Evolutionary conservation across 1,284 basidiomycete species (phyloP).

Genomic region (Ganoderma leucocontextum): DNA sequence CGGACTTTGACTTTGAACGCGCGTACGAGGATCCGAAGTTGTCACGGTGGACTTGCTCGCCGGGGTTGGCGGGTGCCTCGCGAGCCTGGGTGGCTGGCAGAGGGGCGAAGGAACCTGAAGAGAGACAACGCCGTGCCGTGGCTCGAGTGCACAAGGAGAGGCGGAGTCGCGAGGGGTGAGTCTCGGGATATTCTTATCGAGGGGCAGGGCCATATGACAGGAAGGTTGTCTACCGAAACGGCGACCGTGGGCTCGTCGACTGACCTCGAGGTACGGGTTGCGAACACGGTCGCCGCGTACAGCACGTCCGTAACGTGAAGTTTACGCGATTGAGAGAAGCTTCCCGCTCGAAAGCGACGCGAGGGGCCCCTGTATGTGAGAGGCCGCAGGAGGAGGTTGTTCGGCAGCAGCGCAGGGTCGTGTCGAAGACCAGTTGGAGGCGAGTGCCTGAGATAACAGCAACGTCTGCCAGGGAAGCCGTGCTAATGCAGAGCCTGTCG

Average conservation of each 20-base stretch:
- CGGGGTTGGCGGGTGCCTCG: neutral
- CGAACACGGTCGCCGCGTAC: neutral
- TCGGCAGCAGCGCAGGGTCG: constrained; percentile 2
- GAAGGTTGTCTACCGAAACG: constrained; percentile 6
- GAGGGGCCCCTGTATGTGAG: neutral
- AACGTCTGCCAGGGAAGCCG: neutral
- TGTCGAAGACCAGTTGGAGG: neutral
- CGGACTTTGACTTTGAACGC: neutral
- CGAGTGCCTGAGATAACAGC: neutral
- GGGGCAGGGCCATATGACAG: constrained; percentile 4
- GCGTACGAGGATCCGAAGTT: neutral
- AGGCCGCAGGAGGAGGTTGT: neutral
- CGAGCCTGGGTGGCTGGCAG: neutral
- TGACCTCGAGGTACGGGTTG: neutral
- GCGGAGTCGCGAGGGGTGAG: neutral
- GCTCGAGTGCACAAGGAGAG: neutral
- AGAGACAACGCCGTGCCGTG: neutral
- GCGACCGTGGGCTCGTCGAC: neutral
- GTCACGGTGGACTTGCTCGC: neutral
- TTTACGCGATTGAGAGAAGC: neutral
- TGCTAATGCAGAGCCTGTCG: neutral
- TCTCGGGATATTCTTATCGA: constrained; percentile 4
- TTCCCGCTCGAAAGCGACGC: neutral
- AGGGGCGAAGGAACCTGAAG: neutral
- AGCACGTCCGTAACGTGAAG: neutral